Conservation (phyloP, 2,329 filamentous ascomycete genomes). For the Penicillium sp. region DNA sequence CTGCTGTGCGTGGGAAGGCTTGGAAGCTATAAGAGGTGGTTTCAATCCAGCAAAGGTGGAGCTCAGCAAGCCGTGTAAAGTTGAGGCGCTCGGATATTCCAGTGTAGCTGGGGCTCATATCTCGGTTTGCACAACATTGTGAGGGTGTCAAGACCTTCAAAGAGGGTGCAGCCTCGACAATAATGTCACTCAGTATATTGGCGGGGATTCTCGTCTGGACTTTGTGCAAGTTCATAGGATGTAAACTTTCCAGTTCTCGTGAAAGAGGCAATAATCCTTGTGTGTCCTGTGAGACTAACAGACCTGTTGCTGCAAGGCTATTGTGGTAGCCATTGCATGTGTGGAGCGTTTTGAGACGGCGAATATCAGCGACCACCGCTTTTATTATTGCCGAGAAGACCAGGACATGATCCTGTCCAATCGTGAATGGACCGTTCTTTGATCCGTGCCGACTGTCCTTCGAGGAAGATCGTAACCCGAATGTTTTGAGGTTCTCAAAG, state of each 20-base stretch:
- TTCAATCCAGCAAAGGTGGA: not conserved
- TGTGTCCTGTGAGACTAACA: not conserved
- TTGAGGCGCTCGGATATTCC: not conserved
- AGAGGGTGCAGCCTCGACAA: not conserved
- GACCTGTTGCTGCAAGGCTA: not conserved
- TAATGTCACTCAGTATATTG: not conserved
- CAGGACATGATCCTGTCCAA: not conserved
- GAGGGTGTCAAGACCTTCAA: not conserved
- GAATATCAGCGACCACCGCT: not conserved
- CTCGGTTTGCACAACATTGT: not conserved
- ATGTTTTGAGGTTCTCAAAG: not conserved
- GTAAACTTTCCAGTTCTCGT: not conserved
- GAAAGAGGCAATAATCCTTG: not conserved
- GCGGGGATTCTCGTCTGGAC: not conserved
- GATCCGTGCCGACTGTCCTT: not conserved
- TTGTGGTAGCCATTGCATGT: not conserved
- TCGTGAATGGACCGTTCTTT: not conserved
- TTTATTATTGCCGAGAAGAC: not conserved
- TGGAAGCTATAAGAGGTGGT: not conserved
- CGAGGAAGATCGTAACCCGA: not conserved
- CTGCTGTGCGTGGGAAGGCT: not conserved
- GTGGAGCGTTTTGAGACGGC: not conserved
- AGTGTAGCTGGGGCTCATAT: not conserved
- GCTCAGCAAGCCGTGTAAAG: not conserved
- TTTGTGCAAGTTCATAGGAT: not conserved